Evolutionary conservation across 306 rosid species (phyloP), one percentile per base, ranked within the genome.

Genomic region (Castanopsis chinensis): DNA sequence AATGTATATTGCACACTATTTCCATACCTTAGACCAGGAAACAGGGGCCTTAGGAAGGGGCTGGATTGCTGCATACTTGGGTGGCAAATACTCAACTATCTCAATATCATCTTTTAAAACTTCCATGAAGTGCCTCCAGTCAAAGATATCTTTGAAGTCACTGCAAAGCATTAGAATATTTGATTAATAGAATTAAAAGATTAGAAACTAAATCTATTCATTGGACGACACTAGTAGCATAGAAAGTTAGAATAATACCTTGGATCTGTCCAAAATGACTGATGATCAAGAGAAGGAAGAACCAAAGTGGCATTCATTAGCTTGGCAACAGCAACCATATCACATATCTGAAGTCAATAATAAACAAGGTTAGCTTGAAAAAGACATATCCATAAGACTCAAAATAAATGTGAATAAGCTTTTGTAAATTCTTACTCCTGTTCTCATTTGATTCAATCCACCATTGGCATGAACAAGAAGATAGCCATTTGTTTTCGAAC

Each of bases 401-500:
- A 57, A 35, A 43, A 65, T 21, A 37, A 30, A 18, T 18, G 18
- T 1, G 55, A 55, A 55, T 9, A 30, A 35, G 52, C 18, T 19
- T 68, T 45, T 19, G 4, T 49, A 49, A 41, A 23, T 52, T 65
- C 88, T 82, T 85, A 96, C 99, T 83, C 99, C 99, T 25, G 98
- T 90, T 91, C 99, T 93, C 99, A 96, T 96, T 84, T 96, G 99
- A 86, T 96, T 96, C 90, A 96, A 83, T 79, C 99, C 99, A 71
- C 99, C 99, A 68, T 96, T 96, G 70, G 99, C 97, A 86, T 96
- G 98, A 77, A 92, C 89, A 71, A 96, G 87, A 80, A 96, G 86
- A 87, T 93, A 96, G 65, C 99, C 99, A 82, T 88, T 93, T 20
- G 93, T 89, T 75, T 87, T 91, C 30, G 89, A 68, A 11, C 76